A percentile compares a stretch with the other conserved stretches of the same genome.
Evolutionary conservation across 2,329 filamentous ascomycete genomes (phyloP).

Genomic region (Monilinia vaccinii-corymbosi): DNA sequence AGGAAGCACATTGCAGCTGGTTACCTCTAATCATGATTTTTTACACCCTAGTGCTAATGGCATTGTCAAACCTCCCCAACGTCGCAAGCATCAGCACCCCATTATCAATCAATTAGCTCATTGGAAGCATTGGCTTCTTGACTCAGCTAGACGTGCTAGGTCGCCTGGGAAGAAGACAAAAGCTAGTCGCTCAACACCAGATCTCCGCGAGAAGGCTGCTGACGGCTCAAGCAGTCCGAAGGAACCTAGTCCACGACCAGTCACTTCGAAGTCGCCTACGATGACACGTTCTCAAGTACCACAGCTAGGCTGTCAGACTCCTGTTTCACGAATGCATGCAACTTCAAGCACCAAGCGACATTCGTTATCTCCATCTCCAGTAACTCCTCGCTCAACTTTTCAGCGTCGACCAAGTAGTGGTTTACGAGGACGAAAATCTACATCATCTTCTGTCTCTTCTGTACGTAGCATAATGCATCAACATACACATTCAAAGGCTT

Average conservation of each 20-base stretch:
- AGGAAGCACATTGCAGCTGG: slow-evolving; percentile 79
- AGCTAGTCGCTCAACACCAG: slow-evolving; percentile 43
- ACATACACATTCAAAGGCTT: slow-evolving; percentile 87
- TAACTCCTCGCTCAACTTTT: slow-evolving; percentile 82
- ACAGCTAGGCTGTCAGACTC: slow-evolving; percentile 28
- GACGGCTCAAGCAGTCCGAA: slow-evolving; percentile 37
- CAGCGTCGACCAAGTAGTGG: slow-evolving; percentile 68
- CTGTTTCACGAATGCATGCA: slow-evolving; percentile 31
- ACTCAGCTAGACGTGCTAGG: slow-evolving; percentile 53
- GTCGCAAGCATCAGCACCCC: slow-evolving; percentile 49
- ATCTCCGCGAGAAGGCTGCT: slow-evolving; percentile 43
- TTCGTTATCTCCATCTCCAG: slow-evolving; percentile 74
- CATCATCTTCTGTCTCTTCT: slow-evolving; percentile 88
- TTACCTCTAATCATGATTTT: slow-evolving; percentile 57
- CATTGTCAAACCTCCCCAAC: slow-evolving; percentile 27
- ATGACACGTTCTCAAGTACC: slow-evolving; percentile 28
- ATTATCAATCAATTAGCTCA: slow-evolving; percentile 58
- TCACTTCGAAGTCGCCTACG: slow-evolving; percentile 40
- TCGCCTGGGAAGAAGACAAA: slow-evolving; percentile 37
- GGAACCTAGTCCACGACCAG: slow-evolving; percentile 49
- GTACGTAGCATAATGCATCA: slow-evolving; percentile 83
- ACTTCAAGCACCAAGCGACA: slow-evolving; percentile 55
- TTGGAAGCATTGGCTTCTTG: slow-evolving; percentile 65
- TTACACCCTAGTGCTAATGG: slow-evolving; percentile 39
- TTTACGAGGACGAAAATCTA: slow-evolving; percentile 85